Conservation (phyloP, 1,284 basidiomycete genomes). For the Agroathelia rolfsii region DNA sequence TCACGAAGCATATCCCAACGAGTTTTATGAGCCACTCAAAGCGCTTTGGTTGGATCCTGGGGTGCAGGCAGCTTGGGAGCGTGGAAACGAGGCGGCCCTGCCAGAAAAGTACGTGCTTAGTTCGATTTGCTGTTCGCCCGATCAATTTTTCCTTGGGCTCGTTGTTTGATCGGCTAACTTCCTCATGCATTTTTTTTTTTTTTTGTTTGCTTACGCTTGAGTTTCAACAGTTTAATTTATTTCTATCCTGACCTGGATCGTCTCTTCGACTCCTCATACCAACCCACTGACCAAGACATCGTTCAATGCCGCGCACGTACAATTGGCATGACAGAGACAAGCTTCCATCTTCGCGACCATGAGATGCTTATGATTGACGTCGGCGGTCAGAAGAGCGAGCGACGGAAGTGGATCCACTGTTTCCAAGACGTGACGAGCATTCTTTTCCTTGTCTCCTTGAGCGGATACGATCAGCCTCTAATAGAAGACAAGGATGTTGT, state of each 20-base stretch:
- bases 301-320: conserved; percentile 81
- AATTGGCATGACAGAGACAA: conserved; percentile 90
- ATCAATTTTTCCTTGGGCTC: conserved; percentile 1
- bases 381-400: conserved; percentile 26
- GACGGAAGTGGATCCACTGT: conserved; percentile 29
- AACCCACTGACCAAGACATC: conserved; percentile 77
- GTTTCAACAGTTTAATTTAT: conserved; percentile 41
- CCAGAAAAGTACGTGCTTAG: conserved; percentile 69
- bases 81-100: conserved; percentile 79
- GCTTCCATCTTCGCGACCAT: conserved; percentile 65
- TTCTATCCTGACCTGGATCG: conserved; percentile 76
- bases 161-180: conserved; percentile 9
- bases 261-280: conserved; percentile 65
- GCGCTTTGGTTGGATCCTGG: conserved; percentile 72
- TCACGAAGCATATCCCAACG: conserved; percentile 65
- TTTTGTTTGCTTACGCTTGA: conserved; percentile 2
- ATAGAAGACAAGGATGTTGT: conserved; percentile 44
- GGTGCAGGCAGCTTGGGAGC: conserved; percentile 62
- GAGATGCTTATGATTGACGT: conserved; percentile 73
- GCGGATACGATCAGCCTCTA: conserved; percentile 40
- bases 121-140: conserved; percentile 7
- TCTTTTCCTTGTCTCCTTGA: conserved; percentile 62
- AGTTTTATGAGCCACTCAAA: conserved; percentile 58
- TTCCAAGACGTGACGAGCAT: conserved; percentile 58
- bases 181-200: neutral